Evolutionary conservation across 2,329 filamentous ascomycete species (phyloP).

Genomic region (Fusarium sp.): DNA sequence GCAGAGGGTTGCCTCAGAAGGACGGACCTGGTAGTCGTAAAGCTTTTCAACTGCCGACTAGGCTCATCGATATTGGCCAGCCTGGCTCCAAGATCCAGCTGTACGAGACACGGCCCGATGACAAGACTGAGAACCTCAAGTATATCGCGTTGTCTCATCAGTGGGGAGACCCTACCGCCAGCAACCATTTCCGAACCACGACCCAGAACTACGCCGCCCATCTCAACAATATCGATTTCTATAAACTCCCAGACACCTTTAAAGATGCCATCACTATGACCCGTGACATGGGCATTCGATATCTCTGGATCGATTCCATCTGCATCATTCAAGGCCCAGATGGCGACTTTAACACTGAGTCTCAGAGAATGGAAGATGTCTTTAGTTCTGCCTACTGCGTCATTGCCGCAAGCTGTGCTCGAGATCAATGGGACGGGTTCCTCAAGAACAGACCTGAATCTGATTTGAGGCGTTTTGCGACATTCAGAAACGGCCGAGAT

Average conservation of each 20-base stretch:
- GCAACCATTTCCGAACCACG: constrained; percentile 3
- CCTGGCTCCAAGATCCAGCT: neutral
- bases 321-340: constrained; percentile 26
- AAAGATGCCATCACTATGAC: constrained; percentile 15
- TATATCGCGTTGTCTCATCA: constrained; percentile 11
- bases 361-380: constrained; percentile 14
- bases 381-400: constrained; percentile 38
- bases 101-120: neutral
- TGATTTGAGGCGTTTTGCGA: neutral
- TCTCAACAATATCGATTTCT: neutral
- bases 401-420: neutral
- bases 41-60: neutral
- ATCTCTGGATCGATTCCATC: constrained; percentile 31
- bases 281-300: constrained; percentile 9
- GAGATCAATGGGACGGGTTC: neutral
- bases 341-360: constrained; percentile 19
- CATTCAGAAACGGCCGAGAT: neutral
- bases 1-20: neutral
- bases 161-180: constrained; percentile 2
- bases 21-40: neutral
- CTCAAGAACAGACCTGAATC: neutral
- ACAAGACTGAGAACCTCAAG: neutral
- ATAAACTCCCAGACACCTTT: constrained; percentile 13
- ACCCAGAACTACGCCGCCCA: neutral
- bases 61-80: constrained; percentile 6